phyloP scores from a whole-genome alignment of 208 protist species.

The Naegleria gruberi region DNA sequence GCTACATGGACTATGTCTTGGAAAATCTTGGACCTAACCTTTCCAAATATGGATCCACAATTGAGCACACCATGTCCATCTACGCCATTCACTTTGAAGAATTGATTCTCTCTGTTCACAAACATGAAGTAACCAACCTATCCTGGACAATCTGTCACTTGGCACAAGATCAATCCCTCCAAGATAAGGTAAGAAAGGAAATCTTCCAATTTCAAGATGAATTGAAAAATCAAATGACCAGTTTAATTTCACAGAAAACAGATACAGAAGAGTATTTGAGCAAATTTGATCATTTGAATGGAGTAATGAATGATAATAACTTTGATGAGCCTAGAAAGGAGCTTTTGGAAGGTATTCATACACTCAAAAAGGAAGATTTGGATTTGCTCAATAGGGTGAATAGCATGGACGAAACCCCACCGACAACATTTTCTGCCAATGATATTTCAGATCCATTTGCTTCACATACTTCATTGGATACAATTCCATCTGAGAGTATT shows the following conservation, averaged over 20 bases:
- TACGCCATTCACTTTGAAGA: not conserved
- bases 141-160: not conserved
- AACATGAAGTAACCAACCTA: not conserved
- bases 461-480: not conserved
- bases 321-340: too few species aligned
- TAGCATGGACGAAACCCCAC: too few species aligned
- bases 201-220: not conserved
- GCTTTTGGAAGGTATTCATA: too few species aligned
- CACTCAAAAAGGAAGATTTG: too few species aligned
- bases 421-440: too few species aligned
- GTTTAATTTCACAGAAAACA: not conserved
- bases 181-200: not conserved
- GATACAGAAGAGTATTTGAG: too few species aligned
- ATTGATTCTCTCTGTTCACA: too few species aligned
- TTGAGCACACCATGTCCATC: not conserved
- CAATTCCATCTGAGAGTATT: not conserved
- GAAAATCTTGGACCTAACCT: not conserved
- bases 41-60: not conserved
- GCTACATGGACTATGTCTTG: not conserved
- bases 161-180: not conserved
- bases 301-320: too few species aligned
- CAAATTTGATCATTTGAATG: too few species aligned
- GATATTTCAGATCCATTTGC: too few species aligned
- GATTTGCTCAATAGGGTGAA: too few species aligned
- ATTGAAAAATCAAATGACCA: not conserved